Evolutionary conservation across 2,329 filamentous ascomycete species (phyloP).

Genomic region (Waltergamsia citrina): DNA sequence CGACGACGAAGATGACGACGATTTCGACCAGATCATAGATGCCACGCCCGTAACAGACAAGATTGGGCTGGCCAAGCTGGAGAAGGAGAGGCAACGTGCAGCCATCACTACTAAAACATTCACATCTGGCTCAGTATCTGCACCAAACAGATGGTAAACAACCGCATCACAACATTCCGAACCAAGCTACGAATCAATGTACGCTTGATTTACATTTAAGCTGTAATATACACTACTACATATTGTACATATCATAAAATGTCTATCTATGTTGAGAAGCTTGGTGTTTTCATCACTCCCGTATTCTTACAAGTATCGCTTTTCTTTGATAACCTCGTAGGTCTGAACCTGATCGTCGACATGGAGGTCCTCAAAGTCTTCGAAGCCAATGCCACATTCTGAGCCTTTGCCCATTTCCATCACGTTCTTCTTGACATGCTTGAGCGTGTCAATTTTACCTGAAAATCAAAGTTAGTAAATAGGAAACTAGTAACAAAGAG

Average conservation of each 20-base stretch:
- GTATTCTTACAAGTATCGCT: slow-evolving; percentile 42
- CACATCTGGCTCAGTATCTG: slow-evolving; percentile 36
- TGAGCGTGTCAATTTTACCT: slow-evolving; percentile 76
- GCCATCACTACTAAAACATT: slow-evolving; percentile 41
- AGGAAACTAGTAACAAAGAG: slow-evolving; percentile 1
- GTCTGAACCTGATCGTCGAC: slow-evolving; percentile 81
- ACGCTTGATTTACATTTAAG: too few species aligned
- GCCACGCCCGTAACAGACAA: slow-evolving; percentile 84
- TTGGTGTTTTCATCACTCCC: too few species aligned
- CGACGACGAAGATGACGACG: slow-evolving; percentile 56
- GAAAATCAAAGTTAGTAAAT: slow-evolving; percentile 8
- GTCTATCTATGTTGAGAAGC: background rate
- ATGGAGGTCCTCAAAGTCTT: slow-evolving; percentile 67
- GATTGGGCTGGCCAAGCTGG: slow-evolving; percentile 53
- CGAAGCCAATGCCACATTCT: slow-evolving; percentile 89
- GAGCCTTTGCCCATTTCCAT: slow-evolving; percentile 80
- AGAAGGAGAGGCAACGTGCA: slow-evolving; percentile 42
- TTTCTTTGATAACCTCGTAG: slow-evolving; percentile 71
- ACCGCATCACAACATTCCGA: too few species aligned
- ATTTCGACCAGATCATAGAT: slow-evolving; percentile 89
- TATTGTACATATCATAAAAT: background rate
- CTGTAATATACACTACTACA: background rate
- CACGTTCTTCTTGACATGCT: slow-evolving; percentile 88
- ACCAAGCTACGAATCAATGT: too few species aligned
- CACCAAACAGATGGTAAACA: slow-evolving; percentile 32